A percentile compares a stretch with the other conserved stretches of the same genome.
Evolutionary conservation across 1,284 basidiomycete genomes (phyloP).

Genomic region (Cutaneotrichosporon spelunceum): DNA sequence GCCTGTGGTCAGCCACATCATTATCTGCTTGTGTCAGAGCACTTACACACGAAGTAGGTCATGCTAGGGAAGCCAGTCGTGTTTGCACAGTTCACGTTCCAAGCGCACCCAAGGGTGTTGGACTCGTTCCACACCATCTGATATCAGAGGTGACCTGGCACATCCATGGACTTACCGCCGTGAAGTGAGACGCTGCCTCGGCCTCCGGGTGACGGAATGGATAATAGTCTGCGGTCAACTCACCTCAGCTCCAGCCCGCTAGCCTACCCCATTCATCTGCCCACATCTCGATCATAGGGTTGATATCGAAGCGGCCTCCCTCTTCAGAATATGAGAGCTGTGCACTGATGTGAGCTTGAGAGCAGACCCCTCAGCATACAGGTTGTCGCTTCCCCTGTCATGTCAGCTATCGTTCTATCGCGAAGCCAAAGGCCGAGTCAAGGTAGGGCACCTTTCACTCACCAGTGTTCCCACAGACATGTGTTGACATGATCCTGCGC

Average conservation of each 20-base stretch:
- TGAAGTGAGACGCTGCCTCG: slow-evolving; percentile 20
- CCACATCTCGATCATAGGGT: slow-evolving; percentile 23
- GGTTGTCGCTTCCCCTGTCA: slow-evolving; percentile 20
- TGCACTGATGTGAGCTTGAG: slow-evolving; percentile 3
- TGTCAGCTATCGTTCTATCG: background rate
- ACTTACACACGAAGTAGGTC: slow-evolving; percentile 24
- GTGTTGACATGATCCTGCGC: slow-evolving; percentile 17
- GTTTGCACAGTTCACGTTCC: slow-evolving; percentile 21
- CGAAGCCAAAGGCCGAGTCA: too few species aligned
- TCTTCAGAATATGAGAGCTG: slow-evolving; percentile 6
- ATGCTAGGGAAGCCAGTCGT: slow-evolving; percentile 13
- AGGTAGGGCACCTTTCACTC: background rate
- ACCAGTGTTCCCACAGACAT: slow-evolving; percentile 23
- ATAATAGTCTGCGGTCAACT: slow-evolving; percentile 19
- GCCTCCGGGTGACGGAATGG: slow-evolving; percentile 18
- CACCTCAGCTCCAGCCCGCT: background rate
- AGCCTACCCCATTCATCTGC: slow-evolving; percentile 21
- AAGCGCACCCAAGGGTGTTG: slow-evolving; percentile 19
- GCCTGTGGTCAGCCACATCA: slow-evolving; percentile 2
- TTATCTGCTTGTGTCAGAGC: background rate
- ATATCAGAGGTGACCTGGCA: background rate
- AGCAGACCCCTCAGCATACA: slow-evolving; percentile 1
- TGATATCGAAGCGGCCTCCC: slow-evolving; percentile 14
- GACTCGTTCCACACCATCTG: slow-evolving; percentile 21
- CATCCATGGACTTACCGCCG: slow-evolving; percentile 9